Evolutionary conservation across 768 basidiomycete species (phyloP).

Genomic region (Mycena maculata): DNA sequence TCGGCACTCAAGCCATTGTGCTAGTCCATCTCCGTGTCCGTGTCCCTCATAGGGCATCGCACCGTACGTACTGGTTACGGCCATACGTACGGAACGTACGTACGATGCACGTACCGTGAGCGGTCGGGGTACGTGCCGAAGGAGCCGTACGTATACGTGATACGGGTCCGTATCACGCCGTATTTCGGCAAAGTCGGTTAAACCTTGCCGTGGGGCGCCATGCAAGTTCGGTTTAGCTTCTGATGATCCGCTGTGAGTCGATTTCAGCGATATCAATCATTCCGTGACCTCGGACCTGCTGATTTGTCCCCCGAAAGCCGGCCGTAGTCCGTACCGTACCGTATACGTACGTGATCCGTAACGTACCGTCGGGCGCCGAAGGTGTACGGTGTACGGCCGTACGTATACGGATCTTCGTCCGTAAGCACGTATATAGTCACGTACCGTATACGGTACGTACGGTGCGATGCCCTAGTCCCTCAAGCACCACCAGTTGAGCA

Average conservation of each 20-base stretch:
- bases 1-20: too few species aligned
- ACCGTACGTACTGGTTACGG: too few species aligned
- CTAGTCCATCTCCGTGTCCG: too few species aligned
- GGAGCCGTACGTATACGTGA: slow-evolving; percentile 1
- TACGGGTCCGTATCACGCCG: slow-evolving; percentile 6
- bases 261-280: slow-evolving; percentile 10
- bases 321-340: slow-evolving; percentile 14
- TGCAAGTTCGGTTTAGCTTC: neutral
- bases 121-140: slow-evolving; percentile 2
- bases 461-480: neutral
- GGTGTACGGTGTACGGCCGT: neutral
- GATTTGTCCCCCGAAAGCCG: slow-evolving; percentile 1
- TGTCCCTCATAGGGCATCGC: slow-evolving; percentile 13
- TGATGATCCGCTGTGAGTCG: slow-evolving; percentile 1
- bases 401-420: neutral
- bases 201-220: neutral
- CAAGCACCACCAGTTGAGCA: too few species aligned
- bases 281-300: neutral
- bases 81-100: slow-evolving; percentile 7
- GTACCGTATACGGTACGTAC: too few species aligned
- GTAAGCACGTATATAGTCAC: neutral
- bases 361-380: slow-evolving; percentile 5
- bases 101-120: slow-evolving; percentile 16
- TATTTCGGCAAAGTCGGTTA: slow-evolving; percentile 8
- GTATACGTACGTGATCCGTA: slow-evolving; percentile 8